Evolutionary conservation across 2,329 filamentous ascomycete species (phyloP), one percentile per base, ranked within the genome.

Genomic region (Immersiporthe knoxdaviesiana): DNA sequence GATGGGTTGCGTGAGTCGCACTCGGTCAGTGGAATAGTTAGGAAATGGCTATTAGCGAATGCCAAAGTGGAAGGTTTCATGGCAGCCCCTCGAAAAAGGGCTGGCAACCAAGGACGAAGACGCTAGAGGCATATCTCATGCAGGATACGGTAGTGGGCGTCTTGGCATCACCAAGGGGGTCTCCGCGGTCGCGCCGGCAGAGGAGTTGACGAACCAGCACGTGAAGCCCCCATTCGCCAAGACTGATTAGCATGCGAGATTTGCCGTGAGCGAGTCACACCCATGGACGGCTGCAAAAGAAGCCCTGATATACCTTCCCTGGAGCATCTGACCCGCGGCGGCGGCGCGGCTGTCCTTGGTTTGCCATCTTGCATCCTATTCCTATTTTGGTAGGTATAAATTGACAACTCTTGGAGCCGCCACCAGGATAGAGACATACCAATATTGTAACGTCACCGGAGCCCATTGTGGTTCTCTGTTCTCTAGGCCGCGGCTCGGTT

Each of bases 21-120:
- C 41, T 63, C 60, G 60, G 60, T 63, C 60, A 50, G 41, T 30
- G 10, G 44, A 63, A 44, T 12, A 41, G 60, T 44, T 41, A 44
- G 44, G 27, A 50, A 44, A 5, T 56, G 24, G n/a, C 12, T 32
- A 32, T 30, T 24, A 47, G 39, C 24, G 24, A 11, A 32, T 44
- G 44, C 60, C 24, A 63, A 63, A 50, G 60, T 21, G 60, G 60
- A 63, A 63, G 60, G 60, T 50, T 30, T 63, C 39, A 44, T 41
- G 39, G 10, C 27, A n/a, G 35, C 4, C 41, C 30, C 39, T 47
- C 27, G n/a, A n/a, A 5, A 47, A 32, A 30, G 60, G 16, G 35
- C 35, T 61, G 11, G 37, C 35, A 16, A 39, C 21, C 37, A 18
- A 61, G 44, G 18, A 14, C 24, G n/a, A 41, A 27, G n/a, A 24